phyloP scores from a whole-genome alignment of 148 eudicot species.

The Fagopyrum homotropicum region DNA sequence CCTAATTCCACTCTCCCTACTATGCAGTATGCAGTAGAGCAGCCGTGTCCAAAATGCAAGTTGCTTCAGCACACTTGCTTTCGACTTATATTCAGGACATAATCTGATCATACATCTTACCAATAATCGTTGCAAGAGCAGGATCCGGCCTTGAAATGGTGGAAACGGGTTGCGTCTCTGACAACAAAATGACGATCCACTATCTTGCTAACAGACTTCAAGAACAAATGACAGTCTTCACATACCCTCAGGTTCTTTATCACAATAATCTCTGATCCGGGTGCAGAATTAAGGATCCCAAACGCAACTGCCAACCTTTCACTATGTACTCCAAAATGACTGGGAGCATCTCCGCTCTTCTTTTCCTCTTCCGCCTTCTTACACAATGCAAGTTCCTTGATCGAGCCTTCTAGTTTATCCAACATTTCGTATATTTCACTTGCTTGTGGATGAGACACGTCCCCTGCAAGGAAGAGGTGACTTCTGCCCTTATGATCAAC shows the following conservation, averaged over 20 bases:
- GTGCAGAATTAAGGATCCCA: constrained; percentile 37
- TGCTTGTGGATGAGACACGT: constrained; percentile 49
- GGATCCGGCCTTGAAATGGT: constrained; percentile 57
- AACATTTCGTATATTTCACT: constrained; percentile 46
- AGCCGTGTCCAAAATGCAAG: too few species aligned
- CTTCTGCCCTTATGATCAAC: constrained; percentile 48
- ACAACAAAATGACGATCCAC: constrained; percentile 47
- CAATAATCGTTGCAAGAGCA: constrained; percentile 81
- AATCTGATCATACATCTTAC: constrained; percentile 19
- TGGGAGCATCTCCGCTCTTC: constrained; percentile 21
- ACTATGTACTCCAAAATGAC: constrained; percentile 48
- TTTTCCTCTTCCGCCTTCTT: constrained; percentile 17
- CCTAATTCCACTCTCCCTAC: too few species aligned
- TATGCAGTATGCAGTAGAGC: too few species aligned
- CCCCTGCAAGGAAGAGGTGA: constrained; percentile 70
- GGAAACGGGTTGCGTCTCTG: constrained; percentile 82
- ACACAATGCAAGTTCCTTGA: constrained; percentile 18
- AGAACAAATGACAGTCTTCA: constrained; percentile 64
- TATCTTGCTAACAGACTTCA: constrained; percentile 54
- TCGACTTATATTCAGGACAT: not conserved
- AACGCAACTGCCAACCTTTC: constrained; percentile 72
- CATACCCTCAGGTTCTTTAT: constrained; percentile 78
- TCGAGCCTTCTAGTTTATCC: constrained; percentile 36
- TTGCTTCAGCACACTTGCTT: too few species aligned
- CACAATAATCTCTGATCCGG: constrained; percentile 52